phyloP scores from a whole-genome alignment of 352 stramenopile genomes.

The Globisporangium abappressorium region DNA sequence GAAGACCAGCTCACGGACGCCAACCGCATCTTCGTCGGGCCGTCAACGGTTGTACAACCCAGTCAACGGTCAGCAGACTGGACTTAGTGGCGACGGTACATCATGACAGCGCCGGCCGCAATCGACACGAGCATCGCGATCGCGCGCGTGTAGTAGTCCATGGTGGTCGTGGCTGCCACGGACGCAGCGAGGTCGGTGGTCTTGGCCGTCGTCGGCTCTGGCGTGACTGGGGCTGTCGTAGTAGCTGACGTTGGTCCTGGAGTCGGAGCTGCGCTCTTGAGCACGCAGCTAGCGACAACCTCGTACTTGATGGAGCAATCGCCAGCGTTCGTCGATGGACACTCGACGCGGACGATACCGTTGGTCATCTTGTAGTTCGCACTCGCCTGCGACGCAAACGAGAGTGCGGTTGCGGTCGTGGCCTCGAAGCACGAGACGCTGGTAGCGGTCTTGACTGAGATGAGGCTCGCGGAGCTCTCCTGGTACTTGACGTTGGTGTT shows the following conservation, averaged over 20 bases:
- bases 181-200: not conserved
- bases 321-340: not conserved
- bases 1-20: not conserved
- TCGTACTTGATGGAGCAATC: not conserved
- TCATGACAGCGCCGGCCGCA: not conserved
- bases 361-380: not conserved
- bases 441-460: not conserved
- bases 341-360: not conserved
- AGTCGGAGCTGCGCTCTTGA: not conserved
- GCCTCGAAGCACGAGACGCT: not conserved
- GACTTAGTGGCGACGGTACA: constrained; percentile 11
- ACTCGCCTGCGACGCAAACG: not conserved
- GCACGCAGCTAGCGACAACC: not conserved
- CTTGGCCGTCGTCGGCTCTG: not conserved
- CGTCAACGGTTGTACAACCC: not conserved
- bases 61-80: not conserved
- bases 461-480: not conserved
- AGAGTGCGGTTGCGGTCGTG: not conserved
- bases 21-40: not conserved
- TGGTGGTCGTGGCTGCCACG: not conserved
- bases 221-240: not conserved
- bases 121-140: constrained; percentile 14
- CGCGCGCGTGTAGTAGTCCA: constrained; percentile 13
- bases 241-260: too few relatives aligned
- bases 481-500: not conserved